Evolutionary conservation across 176 grass and related monocot genomes (phyloP).

Genomic region (Cenchrus americanus): DNA sequence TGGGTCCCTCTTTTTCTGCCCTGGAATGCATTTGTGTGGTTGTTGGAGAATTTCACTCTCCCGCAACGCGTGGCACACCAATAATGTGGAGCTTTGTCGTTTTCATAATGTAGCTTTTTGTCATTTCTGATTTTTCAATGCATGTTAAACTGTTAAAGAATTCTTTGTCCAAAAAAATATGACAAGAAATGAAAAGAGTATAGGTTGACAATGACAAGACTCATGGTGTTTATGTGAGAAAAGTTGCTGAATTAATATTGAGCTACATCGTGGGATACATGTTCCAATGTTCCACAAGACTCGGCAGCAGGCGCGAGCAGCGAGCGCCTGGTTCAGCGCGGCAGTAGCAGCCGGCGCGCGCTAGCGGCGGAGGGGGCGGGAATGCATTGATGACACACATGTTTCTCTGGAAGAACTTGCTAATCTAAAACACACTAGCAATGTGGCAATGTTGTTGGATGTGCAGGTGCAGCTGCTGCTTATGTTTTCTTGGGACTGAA

Average conservation of each 20-base stretch:
- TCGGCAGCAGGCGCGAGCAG: too few species aligned
- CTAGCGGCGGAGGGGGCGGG: too few species aligned
- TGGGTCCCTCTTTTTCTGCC: not conserved
- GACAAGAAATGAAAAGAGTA: not conserved
- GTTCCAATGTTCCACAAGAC: not conserved
- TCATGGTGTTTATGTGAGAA: not conserved
- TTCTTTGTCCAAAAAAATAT: not conserved
- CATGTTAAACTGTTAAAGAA: not conserved
- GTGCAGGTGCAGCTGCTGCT: not conserved
- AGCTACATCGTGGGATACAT: not conserved
- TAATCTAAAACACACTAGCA: too few species aligned
- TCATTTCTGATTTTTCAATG: not conserved
- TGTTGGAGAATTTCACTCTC: conserved; percentile 26
- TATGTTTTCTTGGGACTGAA: not conserved
- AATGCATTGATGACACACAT: too few species aligned
- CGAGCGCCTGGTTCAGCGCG: too few species aligned
- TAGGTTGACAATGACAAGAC: not conserved
- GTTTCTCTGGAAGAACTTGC: too few species aligned
- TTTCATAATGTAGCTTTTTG: not conserved
- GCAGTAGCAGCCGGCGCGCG: too few species aligned
- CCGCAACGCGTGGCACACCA: not conserved
- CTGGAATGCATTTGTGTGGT: conserved; percentile 5
- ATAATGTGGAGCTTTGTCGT: not conserved
- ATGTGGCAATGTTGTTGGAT: not conserved
- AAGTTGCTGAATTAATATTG: not conserved